Conservation (phyloP, 1,284 basidiomycete genomes). For the Phellinidium pouzarii region DNA sequence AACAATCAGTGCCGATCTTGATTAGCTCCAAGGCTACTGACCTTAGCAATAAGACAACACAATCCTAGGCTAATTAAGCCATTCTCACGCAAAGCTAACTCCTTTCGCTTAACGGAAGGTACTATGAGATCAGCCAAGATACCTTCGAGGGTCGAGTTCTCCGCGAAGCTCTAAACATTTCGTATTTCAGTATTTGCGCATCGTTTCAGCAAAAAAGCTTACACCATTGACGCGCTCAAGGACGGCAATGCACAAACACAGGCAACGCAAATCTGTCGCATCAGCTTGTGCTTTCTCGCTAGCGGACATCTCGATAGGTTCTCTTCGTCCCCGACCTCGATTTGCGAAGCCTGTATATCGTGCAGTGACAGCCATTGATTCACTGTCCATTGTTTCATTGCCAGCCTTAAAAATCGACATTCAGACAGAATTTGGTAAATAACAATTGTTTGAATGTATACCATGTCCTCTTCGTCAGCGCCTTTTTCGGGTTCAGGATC, state of each 20-base stretch:
- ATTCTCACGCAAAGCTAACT: conserved; percentile 45
- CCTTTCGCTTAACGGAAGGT: conserved; percentile 50
- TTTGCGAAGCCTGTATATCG: background rate
- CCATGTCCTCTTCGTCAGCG: conserved; percentile 38
- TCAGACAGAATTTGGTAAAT: background rate
- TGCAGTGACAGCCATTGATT: conserved; percentile 3
- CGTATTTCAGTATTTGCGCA: background rate
- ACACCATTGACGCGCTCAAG: conserved; percentile 89
- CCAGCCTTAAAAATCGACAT: conserved; percentile 20
- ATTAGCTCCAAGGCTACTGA: background rate
- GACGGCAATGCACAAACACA: conserved; percentile 82
- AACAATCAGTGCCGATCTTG: background rate
- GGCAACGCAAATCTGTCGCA: conserved; percentile 70
- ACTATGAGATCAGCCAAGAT: conserved; percentile 54
- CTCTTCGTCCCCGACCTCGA: conserved; percentile 5
- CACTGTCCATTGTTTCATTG: conserved; percentile 24
- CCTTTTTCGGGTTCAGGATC: conserved; percentile 41
- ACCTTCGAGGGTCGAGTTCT: conserved; percentile 56
- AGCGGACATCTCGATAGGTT: conserved; percentile 40
- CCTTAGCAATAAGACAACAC: conserved; percentile 37
- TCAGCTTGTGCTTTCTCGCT: conserved; percentile 59
- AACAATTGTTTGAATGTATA: conserved; percentile 13
- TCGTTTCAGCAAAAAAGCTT: conserved; percentile 25
- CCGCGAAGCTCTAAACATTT: conserved; percentile 36
- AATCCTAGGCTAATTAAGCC: conserved; percentile 52